phyloP scores from a whole-genome alignment of 257 asterid genomes.

The Nicotiana sylvestris region DNA sequence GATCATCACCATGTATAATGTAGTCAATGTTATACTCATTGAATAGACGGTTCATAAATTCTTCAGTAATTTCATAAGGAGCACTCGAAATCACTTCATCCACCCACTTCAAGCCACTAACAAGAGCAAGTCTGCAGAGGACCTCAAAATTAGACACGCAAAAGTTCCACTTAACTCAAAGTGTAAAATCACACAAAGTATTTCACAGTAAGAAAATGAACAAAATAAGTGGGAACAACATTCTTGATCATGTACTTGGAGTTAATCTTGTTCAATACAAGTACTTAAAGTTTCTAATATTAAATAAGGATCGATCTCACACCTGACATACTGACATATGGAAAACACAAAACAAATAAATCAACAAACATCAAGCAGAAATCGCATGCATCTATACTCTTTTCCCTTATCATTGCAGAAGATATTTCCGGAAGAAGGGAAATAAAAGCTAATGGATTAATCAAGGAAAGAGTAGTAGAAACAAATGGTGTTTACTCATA shows the following conservation, averaged over 20 bases:
- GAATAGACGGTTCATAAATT: conserved; percentile 78
- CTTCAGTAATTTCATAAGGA: conserved; percentile 88
- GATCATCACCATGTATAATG: conserved; percentile 93
- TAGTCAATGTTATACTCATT: conserved; percentile 85
- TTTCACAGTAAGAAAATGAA: background rate
- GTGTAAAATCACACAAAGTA: background rate
- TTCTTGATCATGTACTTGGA: background rate
- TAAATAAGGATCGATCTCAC: background rate
- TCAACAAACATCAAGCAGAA: background rate
- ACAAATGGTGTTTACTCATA: conserved; percentile 14
- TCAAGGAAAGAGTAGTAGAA: background rate
- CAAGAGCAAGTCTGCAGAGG: conserved; percentile 70
- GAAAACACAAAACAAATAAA: background rate
- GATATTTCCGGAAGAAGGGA: background rate
- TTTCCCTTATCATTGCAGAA: background rate
- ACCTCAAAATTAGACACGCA: conserved; percentile 19
- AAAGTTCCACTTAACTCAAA: background rate
- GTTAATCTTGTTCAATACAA: background rate
- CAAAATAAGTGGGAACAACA: background rate
- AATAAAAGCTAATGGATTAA: background rate
- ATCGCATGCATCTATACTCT: background rate
- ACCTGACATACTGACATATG: background rate
- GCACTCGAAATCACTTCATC: conserved; percentile 93
- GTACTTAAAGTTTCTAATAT: background rate
- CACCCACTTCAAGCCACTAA: conserved; percentile 95